Evolutionary conservation across 2,329 filamentous ascomycete genomes (phyloP), one percentile per base, ranked within the genome.

Genomic region (Aspergillus flavus): DNA sequence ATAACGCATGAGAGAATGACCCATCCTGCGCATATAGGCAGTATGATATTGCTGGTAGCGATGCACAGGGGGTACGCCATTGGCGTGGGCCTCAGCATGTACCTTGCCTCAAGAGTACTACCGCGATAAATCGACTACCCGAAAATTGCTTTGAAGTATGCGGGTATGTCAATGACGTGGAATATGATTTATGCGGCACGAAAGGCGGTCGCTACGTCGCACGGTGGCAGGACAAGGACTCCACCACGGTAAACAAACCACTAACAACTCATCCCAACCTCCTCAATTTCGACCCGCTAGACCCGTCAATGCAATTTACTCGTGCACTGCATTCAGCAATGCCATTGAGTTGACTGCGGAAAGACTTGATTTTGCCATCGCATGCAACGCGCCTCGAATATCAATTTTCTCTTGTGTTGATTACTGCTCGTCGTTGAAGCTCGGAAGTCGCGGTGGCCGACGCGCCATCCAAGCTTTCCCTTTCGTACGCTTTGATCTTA

Each of bases 231-330:
- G 19, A 39, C 61, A 63, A 10, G 52, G 19, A 39, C 61, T 65
- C 64, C 64, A 63, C 61, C 54, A 43, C 30, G 53, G 65, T 67
- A 67, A 67, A 67, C 65, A 68, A 68, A 66, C 61, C 59, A 61
- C 58, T 57, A 66, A 58, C 63, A 62, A 69, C 56, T 62, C 64
- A 63, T 64, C 64, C 65, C 68, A 69, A 61, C 67, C 68, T 66
- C 67, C 67, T 64, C 66, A 67, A 63, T 66, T 61, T 50, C 36
- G 36, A 61, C 63, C 61, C 57, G 59, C 50, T 45, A 50, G 55
- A 54, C 48, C 56, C 48, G 45, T 46, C 28, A 7, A 23, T 30
- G 19, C 52, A 39, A 21, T 34, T 41, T 46, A 34, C 56, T 28
- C 61, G 48, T n/a, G 11, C 21, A 43, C 46, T 19, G 36, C 23